phyloP scores from a whole-genome alignment of 2,329 filamentous ascomycete species.

The Colletotrichum coccodes region DNA sequence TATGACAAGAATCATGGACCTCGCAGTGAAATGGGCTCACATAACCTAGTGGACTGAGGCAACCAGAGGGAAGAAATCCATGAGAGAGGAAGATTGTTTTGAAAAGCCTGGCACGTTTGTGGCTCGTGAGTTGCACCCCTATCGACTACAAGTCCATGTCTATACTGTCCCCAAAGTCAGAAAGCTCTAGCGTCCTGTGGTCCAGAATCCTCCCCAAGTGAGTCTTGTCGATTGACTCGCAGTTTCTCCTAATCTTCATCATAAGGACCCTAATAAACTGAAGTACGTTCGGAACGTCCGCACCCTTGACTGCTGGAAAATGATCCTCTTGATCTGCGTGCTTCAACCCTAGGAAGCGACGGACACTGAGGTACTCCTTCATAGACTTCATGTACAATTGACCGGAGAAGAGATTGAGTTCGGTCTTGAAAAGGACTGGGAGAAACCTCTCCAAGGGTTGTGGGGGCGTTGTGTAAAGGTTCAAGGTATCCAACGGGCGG shows the following conservation, averaged over 20 bases:
- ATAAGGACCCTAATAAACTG: slow-evolving; percentile 49
- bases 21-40: too few species aligned
- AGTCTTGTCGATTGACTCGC: slow-evolving; percentile 51
- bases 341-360: slow-evolving; percentile 60
- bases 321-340: slow-evolving; percentile 32
- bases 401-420: slow-evolving; percentile 75
- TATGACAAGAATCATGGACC: too few species aligned
- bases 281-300: slow-evolving; percentile 28
- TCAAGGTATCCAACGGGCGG: slow-evolving; percentile 55
- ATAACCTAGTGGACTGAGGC: too few species aligned
- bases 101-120: too few species aligned
- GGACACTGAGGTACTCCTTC: slow-evolving; percentile 63
- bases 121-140: too few species aligned
- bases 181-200: background rate
- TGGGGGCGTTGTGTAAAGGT: slow-evolving; percentile 52
- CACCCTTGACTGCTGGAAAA: background rate
- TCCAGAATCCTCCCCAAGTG: slow-evolving; percentile 38
- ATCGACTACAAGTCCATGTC: too few species aligned
- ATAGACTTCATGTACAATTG: slow-evolving; percentile 70
- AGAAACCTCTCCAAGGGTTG: fast-evolving
- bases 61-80: too few species aligned
- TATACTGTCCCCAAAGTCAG: background rate
- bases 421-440: slow-evolving; percentile 34
- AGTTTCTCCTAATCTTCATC: slow-evolving; percentile 47
- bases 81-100: too few species aligned